A percentile compares a stretch with the other conserved stretches of the same genome.
phyloP scores from a whole-genome alignment of 2,329 filamentous ascomycete genomes.

The Penicillium sp. region DNA sequence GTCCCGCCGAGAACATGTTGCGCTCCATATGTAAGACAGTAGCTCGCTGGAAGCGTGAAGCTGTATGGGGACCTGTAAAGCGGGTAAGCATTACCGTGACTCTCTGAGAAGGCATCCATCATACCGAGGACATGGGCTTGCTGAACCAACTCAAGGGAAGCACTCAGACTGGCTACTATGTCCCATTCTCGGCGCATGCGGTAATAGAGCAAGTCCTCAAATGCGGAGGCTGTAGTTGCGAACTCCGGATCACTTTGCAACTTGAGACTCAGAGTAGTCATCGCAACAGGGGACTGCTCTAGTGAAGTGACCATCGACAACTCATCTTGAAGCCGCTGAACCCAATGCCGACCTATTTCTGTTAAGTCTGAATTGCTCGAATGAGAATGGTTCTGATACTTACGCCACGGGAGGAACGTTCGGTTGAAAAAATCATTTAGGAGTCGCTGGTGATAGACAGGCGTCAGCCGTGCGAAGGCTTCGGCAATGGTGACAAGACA shows the following conservation, averaged over 20 bases:
- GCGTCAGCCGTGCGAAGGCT: constrained; percentile 1
- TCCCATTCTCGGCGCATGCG: constrained; percentile 7
- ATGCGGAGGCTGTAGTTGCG: neutral
- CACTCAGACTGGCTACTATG: constrained; percentile 1
- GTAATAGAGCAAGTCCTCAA: constrained; percentile 7
- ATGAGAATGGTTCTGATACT: neutral
- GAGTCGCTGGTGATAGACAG: constrained; percentile 2
- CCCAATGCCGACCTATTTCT: constrained; percentile 7
- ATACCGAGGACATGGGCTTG: constrained; percentile 12
- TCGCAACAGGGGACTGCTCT: constrained; percentile 7
- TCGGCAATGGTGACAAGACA: constrained; percentile 4
- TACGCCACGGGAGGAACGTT: constrained; percentile 6
- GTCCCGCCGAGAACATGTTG: neutral
- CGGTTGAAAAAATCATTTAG: neutral
- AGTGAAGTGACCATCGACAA: constrained; percentile 3
- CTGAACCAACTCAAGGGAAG: constrained; percentile 9
- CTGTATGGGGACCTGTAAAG: neutral
- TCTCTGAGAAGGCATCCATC: neutral
- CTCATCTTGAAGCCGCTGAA: constrained; percentile 5
- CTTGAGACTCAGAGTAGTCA: neutral
- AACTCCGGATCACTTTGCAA: neutral
- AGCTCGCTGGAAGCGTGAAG: constrained; percentile 3
- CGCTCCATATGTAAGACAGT: neutral
- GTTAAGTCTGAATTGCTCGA: neutral
- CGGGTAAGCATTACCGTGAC: neutral